Evolutionary conservation across 495 filamentous ascomycete genomes (phyloP), one percentile per base, ranked within the genome.

Genomic region (Entonaema liquescens): DNA sequence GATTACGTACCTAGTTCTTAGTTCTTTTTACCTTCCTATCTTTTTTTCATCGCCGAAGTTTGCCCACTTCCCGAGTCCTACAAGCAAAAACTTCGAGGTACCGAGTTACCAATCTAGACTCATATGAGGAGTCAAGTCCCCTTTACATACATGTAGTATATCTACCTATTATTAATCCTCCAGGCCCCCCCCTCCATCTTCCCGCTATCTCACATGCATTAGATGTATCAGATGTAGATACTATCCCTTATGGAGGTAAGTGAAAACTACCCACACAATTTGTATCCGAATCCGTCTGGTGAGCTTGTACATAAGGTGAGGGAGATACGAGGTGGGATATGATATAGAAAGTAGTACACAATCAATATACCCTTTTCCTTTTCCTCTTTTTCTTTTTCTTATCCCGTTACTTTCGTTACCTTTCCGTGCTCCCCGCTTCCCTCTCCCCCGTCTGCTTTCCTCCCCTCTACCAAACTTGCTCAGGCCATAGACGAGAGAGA

Each of bases 171-270:
- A 65, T 55, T 65, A 65, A 70, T 70, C 52, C 11, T 25, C 23
- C 58, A 17, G 21, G 21, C 50, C 7, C 26, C 5, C 5, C 31
- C 31, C 19, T 33, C n/a, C n/a, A n/a, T 33, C 54, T 38, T 57
- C 54, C 31, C 42, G 11, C n/a, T 36, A 58, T 36, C 29, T 35
- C 31, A 40, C 33, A n/a, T n/a, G 2, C 31, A 57, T 8, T 8
- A 1, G 36, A 36, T 57, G 31, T 33, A 36, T 7, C 15, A 28
- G 21, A 47, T 21, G 6, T 23, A 47, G 7, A 38, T 44, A 26
- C 64, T 59, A 59, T 67, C 42, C 64, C 69, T 8, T 28, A 64
- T 59, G 29, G 9, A 72, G 70, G 47, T 57, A 72, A 62, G 65
- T 47, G 47, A 29, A 42, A 23, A n/a, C 47, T 56, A 47, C 9